Conservation (phyloP, 2,329 filamentous ascomycete genomes). For the Fusarium temperatum region DNA sequence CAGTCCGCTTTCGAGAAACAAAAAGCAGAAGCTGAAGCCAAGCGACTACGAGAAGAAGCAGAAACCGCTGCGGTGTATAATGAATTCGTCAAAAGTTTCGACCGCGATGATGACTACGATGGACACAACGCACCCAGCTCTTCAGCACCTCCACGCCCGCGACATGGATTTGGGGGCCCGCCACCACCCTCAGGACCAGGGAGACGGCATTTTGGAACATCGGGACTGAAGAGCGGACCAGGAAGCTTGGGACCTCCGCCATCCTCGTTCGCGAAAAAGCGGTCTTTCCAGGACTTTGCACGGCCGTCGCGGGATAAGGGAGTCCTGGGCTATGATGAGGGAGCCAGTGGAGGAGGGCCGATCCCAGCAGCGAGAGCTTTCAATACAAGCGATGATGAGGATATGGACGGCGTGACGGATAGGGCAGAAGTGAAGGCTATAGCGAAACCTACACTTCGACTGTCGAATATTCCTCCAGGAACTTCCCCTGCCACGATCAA, state of each 20-base stretch:
- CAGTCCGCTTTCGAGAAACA: constrained; percentile 90
- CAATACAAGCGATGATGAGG: constrained; percentile 71
- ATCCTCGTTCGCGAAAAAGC: constrained; percentile 61
- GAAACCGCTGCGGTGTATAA: constrained; percentile 89
- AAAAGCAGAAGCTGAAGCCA: constrained; percentile 88
- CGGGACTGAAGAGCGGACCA: constrained; percentile 66
- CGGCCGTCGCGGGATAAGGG: constrained; percentile 45
- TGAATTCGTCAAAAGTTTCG: constrained; percentile 86
- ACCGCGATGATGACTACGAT: constrained; percentile 63
- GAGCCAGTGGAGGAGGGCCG: constrained; percentile 49
- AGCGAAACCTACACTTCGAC: constrained; percentile 69
- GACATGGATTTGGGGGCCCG: constrained; percentile 42
- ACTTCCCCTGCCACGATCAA: constrained; percentile 69
- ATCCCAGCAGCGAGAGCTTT: constrained; percentile 76
- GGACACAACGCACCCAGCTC: constrained; percentile 12
- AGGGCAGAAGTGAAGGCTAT: constrained; percentile 66
- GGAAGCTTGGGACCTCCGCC: constrained; percentile 68
- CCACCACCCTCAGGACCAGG: constrained; percentile 40
- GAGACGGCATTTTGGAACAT: constrained; percentile 73
- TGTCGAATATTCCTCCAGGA: constrained; percentile 68
- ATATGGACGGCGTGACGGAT: constrained; percentile 52
- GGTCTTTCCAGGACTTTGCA: constrained; percentile 57
- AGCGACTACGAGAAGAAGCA: constrained; percentile 82
- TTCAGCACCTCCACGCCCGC: constrained; percentile 32
- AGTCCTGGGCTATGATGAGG: constrained; percentile 51